Evolutionary conservation across 768 basidiomycete genomes (phyloP).

Genomic region (Leccinum rimulosum): DNA sequence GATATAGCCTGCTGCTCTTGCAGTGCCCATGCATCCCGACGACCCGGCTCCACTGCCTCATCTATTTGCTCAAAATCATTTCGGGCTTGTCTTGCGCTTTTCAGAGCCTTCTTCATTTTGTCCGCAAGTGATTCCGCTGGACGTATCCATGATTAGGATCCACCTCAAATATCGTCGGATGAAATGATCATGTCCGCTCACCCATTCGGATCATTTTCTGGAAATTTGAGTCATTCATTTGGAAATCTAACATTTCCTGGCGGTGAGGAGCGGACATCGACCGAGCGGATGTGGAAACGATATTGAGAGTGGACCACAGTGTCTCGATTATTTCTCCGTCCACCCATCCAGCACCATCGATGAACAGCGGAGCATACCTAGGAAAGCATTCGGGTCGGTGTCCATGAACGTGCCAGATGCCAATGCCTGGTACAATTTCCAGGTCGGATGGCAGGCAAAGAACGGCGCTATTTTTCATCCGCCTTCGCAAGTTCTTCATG

Average conservation of each 20-base stretch:
- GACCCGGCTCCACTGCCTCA: neutral
- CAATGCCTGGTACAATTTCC: slow-evolving; percentile 16
- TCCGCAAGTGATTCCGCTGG: neutral
- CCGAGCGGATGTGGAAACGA: neutral
- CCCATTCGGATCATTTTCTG: slow-evolving; percentile 5
- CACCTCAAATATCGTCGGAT: neutral
- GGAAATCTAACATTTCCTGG: slow-evolving; percentile 5
- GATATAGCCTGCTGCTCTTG: neutral
- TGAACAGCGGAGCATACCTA: neutral
- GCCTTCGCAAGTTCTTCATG: neutral
- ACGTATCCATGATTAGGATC: neutral
- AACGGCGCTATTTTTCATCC: neutral
- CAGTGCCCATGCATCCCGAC: neutral
- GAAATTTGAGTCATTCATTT: slow-evolving; percentile 10
- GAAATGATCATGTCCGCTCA: neutral
- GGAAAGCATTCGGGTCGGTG: slow-evolving; percentile 24
- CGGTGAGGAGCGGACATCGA: neutral
- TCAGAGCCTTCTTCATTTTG: too few relatives aligned
- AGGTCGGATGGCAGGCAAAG: neutral
- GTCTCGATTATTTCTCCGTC: slow-evolving; percentile 12
- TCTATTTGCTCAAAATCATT: neutral
- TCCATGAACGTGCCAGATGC: slow-evolving; percentile 27
- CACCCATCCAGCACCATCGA: neutral
- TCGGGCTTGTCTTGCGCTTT: neutral
- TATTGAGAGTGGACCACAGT: neutral